A percentile compares a stretch with the other conserved stretches of the same genome.
These are phyloP conservation scores for Phytopythium oedochilum DNA, from an alignment of 352 stramenopile species.

Conservation along the genomic window DNA sequence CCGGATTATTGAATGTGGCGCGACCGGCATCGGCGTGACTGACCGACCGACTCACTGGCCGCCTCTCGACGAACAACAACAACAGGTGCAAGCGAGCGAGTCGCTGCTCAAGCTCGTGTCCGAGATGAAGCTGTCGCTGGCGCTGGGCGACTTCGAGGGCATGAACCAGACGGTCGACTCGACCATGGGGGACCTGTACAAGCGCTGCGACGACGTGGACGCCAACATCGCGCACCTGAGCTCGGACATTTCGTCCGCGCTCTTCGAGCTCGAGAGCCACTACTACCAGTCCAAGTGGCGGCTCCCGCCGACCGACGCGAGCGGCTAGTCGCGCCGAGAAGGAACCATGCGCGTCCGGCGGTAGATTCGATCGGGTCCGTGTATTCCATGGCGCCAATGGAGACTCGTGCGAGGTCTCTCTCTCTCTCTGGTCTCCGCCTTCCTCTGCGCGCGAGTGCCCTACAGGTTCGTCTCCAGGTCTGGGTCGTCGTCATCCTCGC, in stretches of 20 bases:
- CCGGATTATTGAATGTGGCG: too few relatives aligned
- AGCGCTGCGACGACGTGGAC: slow-evolving; percentile 79
- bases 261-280: slow-evolving; percentile 82
- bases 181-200: slow-evolving; percentile 61
- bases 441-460: background rate
- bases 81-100: slow-evolving; percentile 72
- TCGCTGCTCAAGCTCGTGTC: slow-evolving; percentile 76
- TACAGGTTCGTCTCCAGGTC: slow-evolving; percentile 4
- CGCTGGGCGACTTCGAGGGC: slow-evolving; percentile 77
- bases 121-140: slow-evolving; percentile 79
- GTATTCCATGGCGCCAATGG: slow-evolving; percentile 9
- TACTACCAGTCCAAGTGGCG: slow-evolving; percentile 85
- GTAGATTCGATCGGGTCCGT: background rate
- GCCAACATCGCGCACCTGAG: slow-evolving; percentile 72
- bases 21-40: too few relatives aligned
- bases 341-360: background rate
- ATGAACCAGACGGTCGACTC: slow-evolving; percentile 84
- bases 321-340: slow-evolving; percentile 1
- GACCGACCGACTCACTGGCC: background rate
- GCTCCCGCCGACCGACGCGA: slow-evolving; percentile 21
- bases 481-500: slow-evolving; percentile 31
- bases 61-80: too few relatives aligned
- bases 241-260: slow-evolving; percentile 68
- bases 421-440: background rate
- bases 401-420: too few relatives aligned